Evolutionary conservation across 208 protist species (phyloP).

Genomic region (Acanthamoeba royreba): DNA sequence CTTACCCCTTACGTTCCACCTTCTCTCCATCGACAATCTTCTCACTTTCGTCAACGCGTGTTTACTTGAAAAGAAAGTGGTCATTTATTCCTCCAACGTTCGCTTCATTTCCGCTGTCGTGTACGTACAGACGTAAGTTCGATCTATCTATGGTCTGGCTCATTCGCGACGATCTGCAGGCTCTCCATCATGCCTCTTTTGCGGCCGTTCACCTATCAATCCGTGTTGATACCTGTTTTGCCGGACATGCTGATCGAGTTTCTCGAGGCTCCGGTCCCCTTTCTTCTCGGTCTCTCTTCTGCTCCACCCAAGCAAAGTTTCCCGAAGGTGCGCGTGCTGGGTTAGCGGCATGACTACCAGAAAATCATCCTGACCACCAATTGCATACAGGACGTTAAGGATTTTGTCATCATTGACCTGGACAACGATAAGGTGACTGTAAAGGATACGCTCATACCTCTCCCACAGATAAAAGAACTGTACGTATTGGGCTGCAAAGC

Average conservation of each 20-base stretch:
- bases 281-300: not conserved
- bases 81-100: not conserved
- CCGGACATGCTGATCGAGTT: not conserved
- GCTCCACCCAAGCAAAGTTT: not conserved
- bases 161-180: not conserved
- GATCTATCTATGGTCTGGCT: too few relatives aligned
- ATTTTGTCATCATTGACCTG: not conserved
- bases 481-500: not conserved
- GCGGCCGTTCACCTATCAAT: not conserved
- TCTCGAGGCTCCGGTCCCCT: not conserved
- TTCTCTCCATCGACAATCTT: conserved; percentile 8
- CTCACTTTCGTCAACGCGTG: conserved; percentile 22
- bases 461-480: conserved; percentile 35
- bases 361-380: too few relatives aligned
- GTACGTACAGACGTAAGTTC: not conserved
- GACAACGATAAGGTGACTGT: conserved; percentile 31
- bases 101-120: not conserved
- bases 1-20: conserved; percentile 6
- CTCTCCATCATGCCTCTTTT: not conserved
- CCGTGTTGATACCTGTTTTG: not conserved
- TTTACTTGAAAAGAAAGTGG: not conserved
- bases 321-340: not conserved
- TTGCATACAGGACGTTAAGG: not conserved
- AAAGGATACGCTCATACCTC: not conserved
- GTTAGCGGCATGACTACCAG: too few relatives aligned